These are phyloP conservation scores for Wickerhamomyces sp. DNA, from an alignment of 1,139 yeast species.

Conservation along the genomic window DNA sequence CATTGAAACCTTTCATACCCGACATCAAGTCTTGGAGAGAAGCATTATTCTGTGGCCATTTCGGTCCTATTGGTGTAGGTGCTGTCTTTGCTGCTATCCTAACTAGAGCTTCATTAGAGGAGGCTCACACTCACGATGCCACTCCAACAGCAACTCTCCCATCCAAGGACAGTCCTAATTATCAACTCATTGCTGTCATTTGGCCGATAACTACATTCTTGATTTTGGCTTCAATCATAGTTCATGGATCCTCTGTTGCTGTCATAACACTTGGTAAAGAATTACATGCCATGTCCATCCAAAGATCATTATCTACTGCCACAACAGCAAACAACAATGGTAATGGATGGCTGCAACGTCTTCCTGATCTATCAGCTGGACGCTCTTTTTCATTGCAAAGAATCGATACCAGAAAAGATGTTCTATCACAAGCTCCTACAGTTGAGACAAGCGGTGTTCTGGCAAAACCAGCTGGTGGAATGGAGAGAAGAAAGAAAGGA, in stretches of 20 bases:
- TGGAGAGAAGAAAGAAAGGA: slow-evolving; percentile 44
- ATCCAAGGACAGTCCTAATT: slow-evolving; percentile 46
- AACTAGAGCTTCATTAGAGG: slow-evolving; percentile 76
- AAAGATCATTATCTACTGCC: slow-evolving; percentile 80
- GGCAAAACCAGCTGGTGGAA: slow-evolving; percentile 80
- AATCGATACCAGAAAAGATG: slow-evolving; percentile 55
- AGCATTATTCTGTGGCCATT: slow-evolving; percentile 93
- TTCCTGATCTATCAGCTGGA: slow-evolving; percentile 68
- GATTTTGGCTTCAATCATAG: slow-evolving; percentile 80
- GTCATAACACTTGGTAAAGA: slow-evolving; percentile 86
- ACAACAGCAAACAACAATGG: slow-evolving; percentile 58
- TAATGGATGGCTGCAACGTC: slow-evolving; percentile 78
- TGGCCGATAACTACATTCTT: slow-evolving; percentile 93
- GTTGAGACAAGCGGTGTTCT: slow-evolving; percentile 63
- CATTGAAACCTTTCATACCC: slow-evolving; percentile 78
- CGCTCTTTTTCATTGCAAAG: slow-evolving; percentile 78
- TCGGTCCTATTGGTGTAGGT: slow-evolving; percentile 98
- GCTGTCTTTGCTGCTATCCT: slow-evolving; percentile 88
- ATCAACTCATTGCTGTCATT: slow-evolving; percentile 64
- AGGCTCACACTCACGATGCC: slow-evolving; percentile 44
- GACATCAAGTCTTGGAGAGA: slow-evolving; percentile 94
- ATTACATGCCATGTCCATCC: slow-evolving; percentile 85
- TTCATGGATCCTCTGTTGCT: slow-evolving; percentile 97
- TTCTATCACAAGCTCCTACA: slow-evolving; percentile 25
- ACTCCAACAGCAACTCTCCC: slow-evolving; percentile 61